phyloP scores from a whole-genome alignment of 768 basidiomycete species.

The Clavulina sp. region DNA sequence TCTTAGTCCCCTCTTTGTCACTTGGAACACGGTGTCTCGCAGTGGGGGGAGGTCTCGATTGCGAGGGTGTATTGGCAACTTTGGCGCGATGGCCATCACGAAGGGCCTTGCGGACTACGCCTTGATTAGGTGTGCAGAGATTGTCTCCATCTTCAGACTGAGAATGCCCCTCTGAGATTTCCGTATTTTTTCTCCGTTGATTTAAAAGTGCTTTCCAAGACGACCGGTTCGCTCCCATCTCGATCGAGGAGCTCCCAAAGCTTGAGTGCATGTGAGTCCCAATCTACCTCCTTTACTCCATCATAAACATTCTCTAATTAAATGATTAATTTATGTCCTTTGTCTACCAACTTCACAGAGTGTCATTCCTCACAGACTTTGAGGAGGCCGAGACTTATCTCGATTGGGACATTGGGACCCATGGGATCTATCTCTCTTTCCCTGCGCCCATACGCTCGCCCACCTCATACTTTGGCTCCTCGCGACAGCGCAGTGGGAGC shows the following conservation, averaged over 20 bases:
- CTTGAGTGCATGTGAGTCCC: conserved; percentile 71
- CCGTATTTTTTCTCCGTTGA: too few relatives aligned
- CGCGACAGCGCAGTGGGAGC: conserved; percentile 38
- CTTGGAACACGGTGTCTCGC: conserved; percentile 69
- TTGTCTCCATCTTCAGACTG: conserved; percentile 2
- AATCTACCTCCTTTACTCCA: conserved; percentile 8
- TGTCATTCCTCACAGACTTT: conserved; percentile 89
- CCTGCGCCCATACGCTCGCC: conserved; percentile 52
- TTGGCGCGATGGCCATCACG: conserved; percentile 53
- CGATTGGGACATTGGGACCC: conserved; percentile 83
- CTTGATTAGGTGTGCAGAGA: conserved; percentile 35
- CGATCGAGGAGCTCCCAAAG: conserved; percentile 50
- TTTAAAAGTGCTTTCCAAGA: conserved; percentile 59
- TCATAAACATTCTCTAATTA: not conserved
- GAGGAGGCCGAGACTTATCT: conserved; percentile 70
- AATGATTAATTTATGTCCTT: too few relatives aligned
- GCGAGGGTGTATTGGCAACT: conserved; percentile 91
- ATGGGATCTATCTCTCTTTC: conserved; percentile 84
- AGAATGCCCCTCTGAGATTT: not conserved
- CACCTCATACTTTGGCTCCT: conserved; percentile 24
- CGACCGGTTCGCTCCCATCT: conserved; percentile 63
- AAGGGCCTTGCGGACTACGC: conserved; percentile 82
- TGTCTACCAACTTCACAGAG: conserved; percentile 30
- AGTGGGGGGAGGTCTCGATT: conserved; percentile 41
- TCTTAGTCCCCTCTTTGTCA: conserved; percentile 80